A percentile compares a stretch with the other conserved stretches of the same genome.
These are phyloP conservation scores for Cryptococcus sp. DNA, from an alignment of 1,284 basidiomycete species.

Conservation along the genomic window DNA sequence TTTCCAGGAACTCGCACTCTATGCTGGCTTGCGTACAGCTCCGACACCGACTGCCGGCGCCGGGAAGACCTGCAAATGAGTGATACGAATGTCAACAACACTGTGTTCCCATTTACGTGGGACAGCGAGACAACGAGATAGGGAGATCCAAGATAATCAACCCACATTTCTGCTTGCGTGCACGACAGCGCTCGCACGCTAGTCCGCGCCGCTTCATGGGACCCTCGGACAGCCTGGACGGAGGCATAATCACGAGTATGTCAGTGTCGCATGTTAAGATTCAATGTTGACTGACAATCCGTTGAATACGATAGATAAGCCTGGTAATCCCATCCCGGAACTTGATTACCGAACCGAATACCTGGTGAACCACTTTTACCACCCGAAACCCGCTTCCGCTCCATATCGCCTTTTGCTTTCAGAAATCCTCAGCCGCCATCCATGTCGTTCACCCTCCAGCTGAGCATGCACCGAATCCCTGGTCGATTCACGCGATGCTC, in stretches of 20 bases:
- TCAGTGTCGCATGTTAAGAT: too few species aligned
- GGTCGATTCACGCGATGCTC: too few species aligned
- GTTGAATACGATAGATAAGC: too few species aligned
- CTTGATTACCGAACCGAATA: too few species aligned
- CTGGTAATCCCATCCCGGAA: too few species aligned
- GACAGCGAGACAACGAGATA: not conserved
- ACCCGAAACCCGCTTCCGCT: too few species aligned
- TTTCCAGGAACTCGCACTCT: conserved; percentile 9
- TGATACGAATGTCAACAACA: not conserved
- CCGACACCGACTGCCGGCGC: conserved; percentile 10
- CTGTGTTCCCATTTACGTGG: not conserved
- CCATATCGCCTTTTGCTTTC: too few species aligned
- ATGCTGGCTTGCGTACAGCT: conserved; percentile 9
- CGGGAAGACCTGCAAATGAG: conserved; percentile 6
- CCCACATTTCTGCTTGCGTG: conserved; percentile 13
- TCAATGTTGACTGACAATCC: too few species aligned
- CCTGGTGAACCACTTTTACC: too few species aligned
- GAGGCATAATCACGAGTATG: not conserved
- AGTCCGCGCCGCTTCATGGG: conserved; percentile 6
- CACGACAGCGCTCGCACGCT: conserved; percentile 12
- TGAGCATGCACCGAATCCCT: too few species aligned
- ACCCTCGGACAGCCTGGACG: not conserved
- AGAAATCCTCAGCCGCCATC: too few species aligned
- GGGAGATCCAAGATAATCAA: not conserved
- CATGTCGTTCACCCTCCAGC: too few species aligned